Percentiles rank a stretch among this genome's conserved stretches.
Conservation (phyloP, 2,329 filamentous ascomycete species). For the Cladophialophora carrionii region DNA sequence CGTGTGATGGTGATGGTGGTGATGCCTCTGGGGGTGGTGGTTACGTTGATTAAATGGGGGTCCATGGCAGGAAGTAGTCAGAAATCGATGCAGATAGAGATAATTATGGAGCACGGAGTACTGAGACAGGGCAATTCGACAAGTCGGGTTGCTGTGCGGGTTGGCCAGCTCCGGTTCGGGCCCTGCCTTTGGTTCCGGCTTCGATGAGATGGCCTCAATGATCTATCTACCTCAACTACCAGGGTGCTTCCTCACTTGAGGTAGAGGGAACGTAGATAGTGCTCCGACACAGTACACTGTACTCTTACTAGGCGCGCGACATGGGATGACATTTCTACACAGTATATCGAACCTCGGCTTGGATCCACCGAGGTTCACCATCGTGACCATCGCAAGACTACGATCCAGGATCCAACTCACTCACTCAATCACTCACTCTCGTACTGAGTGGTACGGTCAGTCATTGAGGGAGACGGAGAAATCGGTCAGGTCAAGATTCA, state of each 20-base stretch:
- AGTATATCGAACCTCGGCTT: neutral
- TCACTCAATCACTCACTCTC: neutral
- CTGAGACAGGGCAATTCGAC: too few relatives aligned
- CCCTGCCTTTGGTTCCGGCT: neutral
- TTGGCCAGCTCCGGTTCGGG: neutral
- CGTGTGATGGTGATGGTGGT: constrained; percentile 61
- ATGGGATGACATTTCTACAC: neutral
- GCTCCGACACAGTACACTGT: too few relatives aligned
- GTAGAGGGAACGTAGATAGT: neutral
- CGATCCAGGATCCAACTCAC: neutral
- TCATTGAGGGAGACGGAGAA: neutral
- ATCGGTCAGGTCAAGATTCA: neutral
- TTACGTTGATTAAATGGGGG: constrained; percentile 7
- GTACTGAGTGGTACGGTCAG: neutral
- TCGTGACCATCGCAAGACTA: constrained; percentile 3
- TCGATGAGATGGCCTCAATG: neutral
- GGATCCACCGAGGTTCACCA: constrained; percentile 8
- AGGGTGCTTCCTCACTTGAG: neutral
- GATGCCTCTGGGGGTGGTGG: constrained; percentile 47
- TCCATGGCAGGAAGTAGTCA: neutral
- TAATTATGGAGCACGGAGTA: too few relatives aligned
- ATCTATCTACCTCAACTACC: neutral
- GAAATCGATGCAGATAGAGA: too few relatives aligned
- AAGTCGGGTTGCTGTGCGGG: neutral
- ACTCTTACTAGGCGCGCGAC: too few relatives aligned